Base-by-base conservation (phyloP, 2,329 filamentous ascomycete species). In the Sphaerulina populicola region DNA sequence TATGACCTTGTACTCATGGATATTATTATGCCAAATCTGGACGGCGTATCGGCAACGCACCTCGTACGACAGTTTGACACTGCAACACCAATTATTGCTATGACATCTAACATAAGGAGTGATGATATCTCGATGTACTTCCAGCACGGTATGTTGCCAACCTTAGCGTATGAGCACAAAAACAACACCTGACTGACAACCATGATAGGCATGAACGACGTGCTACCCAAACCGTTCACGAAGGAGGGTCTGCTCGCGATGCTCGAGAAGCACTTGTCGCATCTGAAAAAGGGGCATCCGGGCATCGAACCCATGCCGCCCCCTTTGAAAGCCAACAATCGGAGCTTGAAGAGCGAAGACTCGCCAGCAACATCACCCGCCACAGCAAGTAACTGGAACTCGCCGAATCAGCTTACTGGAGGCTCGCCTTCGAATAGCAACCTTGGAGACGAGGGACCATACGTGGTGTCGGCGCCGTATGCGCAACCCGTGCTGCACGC, bases 121-220 rank as follows among this genome's bases (percentile, higher is more conserved):
- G 91, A 96, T 63, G 93, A 98, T 66, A 94, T 97, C 55, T 87
- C 91, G 48, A 90, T 94, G 72, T 98, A 98, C 67, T 97, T 96
- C 72, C 84, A 91, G 63, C 90, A 94, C 72, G 93, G 90, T 93
- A 78, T 74, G 84, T 39, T 12, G 31, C 38, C 27, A 35, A 15
- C 5, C 1, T 27, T 14, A n/a, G 1, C 21, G 3, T 33, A 31
- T 33, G 5, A 12, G 14, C 8, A 23, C 8, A 6, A 10, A 8
- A 5, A 5, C 39, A 38, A 31, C 18, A 38, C 39, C 36, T 27
- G 5, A 27, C 23, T 27, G 23, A 23, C 36, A 31, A 49, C 2
- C 36, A 31, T 30, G 21, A 14, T 60, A 95, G 90, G 91, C 39
- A 96, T 98, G 90, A 94, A 95, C 64, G 93, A 95, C 64, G 91